Evolutionary conservation across 495 filamentous ascomycete genomes (phyloP).

Genomic region (Podospora appendiculata): DNA sequence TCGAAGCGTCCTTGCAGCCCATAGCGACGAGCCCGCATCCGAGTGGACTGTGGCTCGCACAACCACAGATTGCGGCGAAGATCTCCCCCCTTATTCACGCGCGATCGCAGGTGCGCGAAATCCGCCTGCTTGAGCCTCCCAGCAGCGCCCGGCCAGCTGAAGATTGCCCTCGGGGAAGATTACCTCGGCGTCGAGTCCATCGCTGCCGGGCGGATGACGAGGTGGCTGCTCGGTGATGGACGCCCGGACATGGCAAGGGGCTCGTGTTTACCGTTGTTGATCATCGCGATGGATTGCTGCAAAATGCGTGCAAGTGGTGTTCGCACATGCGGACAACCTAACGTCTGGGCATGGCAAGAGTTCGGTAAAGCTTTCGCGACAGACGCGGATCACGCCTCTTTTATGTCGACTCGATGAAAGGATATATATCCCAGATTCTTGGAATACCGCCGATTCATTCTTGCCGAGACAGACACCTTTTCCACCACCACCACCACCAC

Average conservation of each 20-base stretch:
- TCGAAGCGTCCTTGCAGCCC: neutral
- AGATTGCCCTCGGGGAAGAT: neutral
- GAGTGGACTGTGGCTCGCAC: neutral
- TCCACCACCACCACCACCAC: neutral
- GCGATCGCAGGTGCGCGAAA: too few species aligned
- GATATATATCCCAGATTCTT: constrained; percentile 10
- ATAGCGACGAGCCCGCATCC: neutral
- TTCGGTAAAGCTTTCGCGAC: too few species aligned
- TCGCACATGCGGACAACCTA: too few species aligned
- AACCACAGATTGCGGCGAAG: neutral
- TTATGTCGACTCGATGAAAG: neutral
- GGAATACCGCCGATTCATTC: neutral
- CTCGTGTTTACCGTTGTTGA: too few species aligned
- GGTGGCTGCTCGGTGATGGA: neutral
- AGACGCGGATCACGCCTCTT: too few species aligned
- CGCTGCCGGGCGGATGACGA: neutral
- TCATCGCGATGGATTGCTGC: neutral
- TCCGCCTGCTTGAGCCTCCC: too few species aligned
- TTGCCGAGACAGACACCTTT: neutral
- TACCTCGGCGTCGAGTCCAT: neutral
- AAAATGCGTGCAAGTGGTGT: neutral
- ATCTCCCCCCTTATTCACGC: neutral
- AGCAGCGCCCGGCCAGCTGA: neutral
- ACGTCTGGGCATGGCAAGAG: neutral
- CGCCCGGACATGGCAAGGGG: neutral